Conservation (phyloP, 352 stramenopile genomes). For the Phytophthora idaei region DNA sequence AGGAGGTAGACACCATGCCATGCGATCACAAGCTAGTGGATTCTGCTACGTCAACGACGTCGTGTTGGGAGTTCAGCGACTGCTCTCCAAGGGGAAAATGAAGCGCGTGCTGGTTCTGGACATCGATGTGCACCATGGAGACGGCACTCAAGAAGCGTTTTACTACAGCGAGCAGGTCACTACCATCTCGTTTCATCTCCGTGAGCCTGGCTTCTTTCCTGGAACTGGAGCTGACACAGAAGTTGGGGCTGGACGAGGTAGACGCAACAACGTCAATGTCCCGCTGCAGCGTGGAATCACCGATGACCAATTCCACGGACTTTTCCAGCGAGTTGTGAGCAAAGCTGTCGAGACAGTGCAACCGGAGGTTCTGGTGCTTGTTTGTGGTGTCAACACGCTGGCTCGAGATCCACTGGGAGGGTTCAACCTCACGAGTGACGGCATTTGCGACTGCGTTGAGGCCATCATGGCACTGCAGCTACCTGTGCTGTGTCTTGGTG, state of each 20-base stretch:
- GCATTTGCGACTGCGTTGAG: constrained; percentile 42
- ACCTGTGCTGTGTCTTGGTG: constrained; percentile 64
- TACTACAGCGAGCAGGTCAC: constrained; percentile 56
- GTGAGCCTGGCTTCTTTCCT: constrained; percentile 57
- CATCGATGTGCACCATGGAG: constrained; percentile 70
- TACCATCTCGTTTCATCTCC: constrained; percentile 62
- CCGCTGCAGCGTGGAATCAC: constrained; percentile 59
- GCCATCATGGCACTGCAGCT: constrained; percentile 37
- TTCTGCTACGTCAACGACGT: constrained; percentile 99
- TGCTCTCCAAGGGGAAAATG: constrained; percentile 90
- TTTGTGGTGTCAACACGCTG: constrained; percentile 76
- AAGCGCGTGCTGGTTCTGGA: constrained; percentile 55
- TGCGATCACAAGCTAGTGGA: constrained; percentile 77
- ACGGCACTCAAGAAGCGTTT: constrained; percentile 64
- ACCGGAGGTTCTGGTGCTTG: constrained; percentile 59
- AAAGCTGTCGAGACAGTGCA: constrained; percentile 47
- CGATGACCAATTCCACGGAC: constrained; percentile 51
- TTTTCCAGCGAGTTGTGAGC: constrained; percentile 50
- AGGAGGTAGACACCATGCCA: constrained; percentile 95
- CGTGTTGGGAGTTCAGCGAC: constrained; percentile 96
- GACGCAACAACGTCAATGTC: constrained; percentile 66
- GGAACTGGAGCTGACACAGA: constrained; percentile 39
- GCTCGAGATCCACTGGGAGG: constrained; percentile 46
- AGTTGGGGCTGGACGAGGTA: constrained; percentile 37
- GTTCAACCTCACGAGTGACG: constrained; percentile 55